Evolutionary conservation across 2,329 filamentous ascomycete species (phyloP), one percentile per base, ranked within the genome.

Genomic region (Alternaria atra): DNA sequence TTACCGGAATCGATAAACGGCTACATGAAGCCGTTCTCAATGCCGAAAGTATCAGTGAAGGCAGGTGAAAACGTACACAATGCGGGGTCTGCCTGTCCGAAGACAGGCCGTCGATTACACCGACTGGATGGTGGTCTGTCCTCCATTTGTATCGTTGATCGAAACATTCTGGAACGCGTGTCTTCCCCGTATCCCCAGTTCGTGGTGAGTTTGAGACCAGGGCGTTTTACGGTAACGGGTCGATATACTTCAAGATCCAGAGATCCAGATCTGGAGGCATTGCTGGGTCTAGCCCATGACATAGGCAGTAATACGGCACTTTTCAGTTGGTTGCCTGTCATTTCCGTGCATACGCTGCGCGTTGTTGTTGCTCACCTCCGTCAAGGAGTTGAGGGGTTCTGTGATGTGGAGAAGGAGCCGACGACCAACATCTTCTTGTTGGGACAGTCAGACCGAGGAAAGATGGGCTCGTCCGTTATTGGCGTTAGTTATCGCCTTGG

Each of bases 21-120:
- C 17, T 35, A 48, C 17, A 34, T 34, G 17, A 48, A 48, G 46
- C 46, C 46, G 46, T 48, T 34, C 30, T 30, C 12, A 48, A 35
- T 30, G 30, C 46, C 46, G 46, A 48, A 48, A 48, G 46, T 48
- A 23, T 34, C 30, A 48, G 46, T 34, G 20, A 23, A 34, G 30
- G 37, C 20, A 15, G 32, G 30, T 12, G 27, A 10, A 50, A 50
- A 27, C 30, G 46, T 35, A 32, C 46, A 20, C 32, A 35, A 34
- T 35, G 46, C 23, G 32, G 46, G 30, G 46, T 25, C 17, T 35
- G 32, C 20, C 32, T n/a, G 46, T 35, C 46, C 46, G 46, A 50
- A 50, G 46, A 50, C 30, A 50, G 34, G 46, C 46, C 46, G 46
- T 50, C 8, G 32, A 37, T 50, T 50, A 15, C 46, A 50, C 46